These are phyloP conservation scores for Gentiana dahurica DNA, from an alignment of 257 asterid species.

Conservation along the genomic window DNA sequence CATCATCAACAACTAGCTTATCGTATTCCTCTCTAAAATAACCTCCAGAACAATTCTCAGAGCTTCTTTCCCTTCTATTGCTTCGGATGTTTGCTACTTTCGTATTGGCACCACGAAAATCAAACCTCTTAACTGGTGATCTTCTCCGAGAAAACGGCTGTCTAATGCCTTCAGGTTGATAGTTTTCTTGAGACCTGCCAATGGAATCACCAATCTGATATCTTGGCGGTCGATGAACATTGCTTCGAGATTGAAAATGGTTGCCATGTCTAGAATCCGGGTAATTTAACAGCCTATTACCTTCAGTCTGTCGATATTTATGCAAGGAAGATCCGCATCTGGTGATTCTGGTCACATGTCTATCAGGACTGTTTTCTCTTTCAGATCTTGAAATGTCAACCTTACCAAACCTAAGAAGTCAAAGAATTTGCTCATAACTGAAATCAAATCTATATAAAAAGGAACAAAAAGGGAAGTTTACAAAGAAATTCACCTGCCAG, in stretches of 20 bases:
- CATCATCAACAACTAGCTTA: slow-evolving; percentile 32
- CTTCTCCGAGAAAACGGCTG: slow-evolving; percentile 42
- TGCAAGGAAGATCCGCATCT: slow-evolving; percentile 35
- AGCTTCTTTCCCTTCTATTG: slow-evolving; percentile 28
- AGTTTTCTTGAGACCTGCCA: slow-evolving; percentile 36
- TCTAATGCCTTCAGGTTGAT: slow-evolving; percentile 28
- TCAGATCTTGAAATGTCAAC: slow-evolving; percentile 30
- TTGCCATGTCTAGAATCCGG: slow-evolving; percentile 46
- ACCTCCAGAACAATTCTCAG: slow-evolving; percentile 35
- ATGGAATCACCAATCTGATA: slow-evolving; percentile 31
- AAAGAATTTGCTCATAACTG: background rate
- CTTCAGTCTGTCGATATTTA: slow-evolving; percentile 35
- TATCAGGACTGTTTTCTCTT: slow-evolving; percentile 42
- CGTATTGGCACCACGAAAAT: slow-evolving; percentile 28
- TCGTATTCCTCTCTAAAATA: slow-evolving; percentile 26
- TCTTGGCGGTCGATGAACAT: slow-evolving; percentile 21
- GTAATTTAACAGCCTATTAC: slow-evolving; percentile 28
- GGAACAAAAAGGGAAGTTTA: background rate
- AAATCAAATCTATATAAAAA: background rate
- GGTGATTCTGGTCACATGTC: slow-evolving; percentile 31
- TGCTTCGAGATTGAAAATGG: slow-evolving; percentile 32
- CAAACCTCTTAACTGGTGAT: slow-evolving; percentile 45
- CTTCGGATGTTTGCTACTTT: slow-evolving; percentile 25
- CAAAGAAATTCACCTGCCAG: slow-evolving; percentile 32
- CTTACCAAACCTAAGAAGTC: slow-evolving; percentile 29